A percentile compares a stretch with the other conserved stretches of the same genome.
phyloP scores from a whole-genome alignment of 2,329 filamentous ascomycete species.

The Talaromyces sp. region DNA sequence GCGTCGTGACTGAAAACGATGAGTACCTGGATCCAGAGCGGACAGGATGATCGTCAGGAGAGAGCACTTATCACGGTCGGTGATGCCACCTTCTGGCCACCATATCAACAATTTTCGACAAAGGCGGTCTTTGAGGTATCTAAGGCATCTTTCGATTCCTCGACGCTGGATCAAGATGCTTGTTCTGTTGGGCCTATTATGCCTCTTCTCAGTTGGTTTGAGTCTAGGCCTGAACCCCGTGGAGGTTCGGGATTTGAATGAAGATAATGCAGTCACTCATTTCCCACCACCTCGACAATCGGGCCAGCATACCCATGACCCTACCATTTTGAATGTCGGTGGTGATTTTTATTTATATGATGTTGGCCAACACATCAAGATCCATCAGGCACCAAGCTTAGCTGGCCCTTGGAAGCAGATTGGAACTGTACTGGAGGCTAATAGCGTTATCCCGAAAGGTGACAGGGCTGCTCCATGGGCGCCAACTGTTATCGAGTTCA shows the following conservation, averaged over 20 bases:
- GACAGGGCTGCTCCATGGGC: constrained; percentile 51
- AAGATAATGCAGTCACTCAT: constrained; percentile 4
- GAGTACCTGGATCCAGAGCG: constrained; percentile 21
- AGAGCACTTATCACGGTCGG: constrained; percentile 26
- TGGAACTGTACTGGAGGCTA: constrained; percentile 32
- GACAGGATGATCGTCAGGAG: constrained; percentile 24
- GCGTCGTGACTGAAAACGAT: constrained; percentile 26
- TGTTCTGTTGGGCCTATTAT: constrained; percentile 19
- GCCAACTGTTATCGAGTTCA: constrained; percentile 62
- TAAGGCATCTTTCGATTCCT: constrained; percentile 20
- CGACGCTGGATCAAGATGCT: constrained; percentile 29
- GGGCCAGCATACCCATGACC: constrained; percentile 36
- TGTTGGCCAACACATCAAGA: constrained; percentile 35
- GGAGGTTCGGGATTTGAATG: constrained; percentile 6
- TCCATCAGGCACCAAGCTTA: constrained; percentile 31
- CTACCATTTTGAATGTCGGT: constrained; percentile 32
- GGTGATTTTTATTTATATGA: constrained; percentile 36
- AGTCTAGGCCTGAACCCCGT: constrained; percentile 14
- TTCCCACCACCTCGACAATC: constrained; percentile 28
- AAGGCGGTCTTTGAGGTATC: constrained; percentile 15
- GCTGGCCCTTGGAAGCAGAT: constrained; percentile 35
- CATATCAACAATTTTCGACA: constrained; percentile 16
- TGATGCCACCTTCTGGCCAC: constrained; percentile 16
- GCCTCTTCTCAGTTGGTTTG: constrained; percentile 21
- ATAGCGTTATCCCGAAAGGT: constrained; percentile 38